These are phyloP conservation scores for Teratosphaeria epicoccoides DNA, from an alignment of 2,329 filamentous ascomycete genomes.

Conservation along the genomic window DNA sequence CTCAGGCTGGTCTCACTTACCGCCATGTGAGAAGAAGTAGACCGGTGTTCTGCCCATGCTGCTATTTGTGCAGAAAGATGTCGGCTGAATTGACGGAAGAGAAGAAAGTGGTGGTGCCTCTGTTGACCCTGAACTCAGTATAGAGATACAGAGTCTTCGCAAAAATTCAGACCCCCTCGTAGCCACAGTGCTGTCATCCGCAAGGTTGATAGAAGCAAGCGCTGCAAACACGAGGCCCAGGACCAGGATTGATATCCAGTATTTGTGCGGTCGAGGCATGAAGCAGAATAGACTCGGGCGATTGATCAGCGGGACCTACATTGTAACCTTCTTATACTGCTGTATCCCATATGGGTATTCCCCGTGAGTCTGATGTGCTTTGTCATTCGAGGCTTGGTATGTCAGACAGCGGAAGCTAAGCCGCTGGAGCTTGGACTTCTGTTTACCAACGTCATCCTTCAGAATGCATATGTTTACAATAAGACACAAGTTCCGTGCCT, in stretches of 20 bases:
- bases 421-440: background rate
- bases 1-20: background rate
- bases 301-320: background rate
- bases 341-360: too few relatives aligned
- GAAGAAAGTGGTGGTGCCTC: background rate
- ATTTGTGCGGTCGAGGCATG: constrained; percentile 5
- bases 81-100: background rate
- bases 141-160: background rate
- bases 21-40: constrained; percentile 40
- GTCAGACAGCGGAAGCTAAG: background rate
- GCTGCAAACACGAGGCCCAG: constrained; percentile 8
- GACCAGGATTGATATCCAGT: constrained; percentile 10
- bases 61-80: background rate
- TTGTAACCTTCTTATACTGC: background rate
- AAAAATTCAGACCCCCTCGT: background rate
- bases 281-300: background rate
- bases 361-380: constrained; percentile 1
- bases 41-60: constrained; percentile 33
- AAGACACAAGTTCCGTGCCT: background rate
- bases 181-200: constrained; percentile 1
- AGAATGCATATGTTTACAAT: background rate
- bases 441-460: constrained; percentile 1
- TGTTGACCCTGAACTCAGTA: background rate
- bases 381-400: background rate
- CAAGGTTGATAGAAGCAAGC: background rate